phyloP scores from a whole-genome alignment of 768 basidiomycete genomes.

The Leccinum obscurum region DNA sequence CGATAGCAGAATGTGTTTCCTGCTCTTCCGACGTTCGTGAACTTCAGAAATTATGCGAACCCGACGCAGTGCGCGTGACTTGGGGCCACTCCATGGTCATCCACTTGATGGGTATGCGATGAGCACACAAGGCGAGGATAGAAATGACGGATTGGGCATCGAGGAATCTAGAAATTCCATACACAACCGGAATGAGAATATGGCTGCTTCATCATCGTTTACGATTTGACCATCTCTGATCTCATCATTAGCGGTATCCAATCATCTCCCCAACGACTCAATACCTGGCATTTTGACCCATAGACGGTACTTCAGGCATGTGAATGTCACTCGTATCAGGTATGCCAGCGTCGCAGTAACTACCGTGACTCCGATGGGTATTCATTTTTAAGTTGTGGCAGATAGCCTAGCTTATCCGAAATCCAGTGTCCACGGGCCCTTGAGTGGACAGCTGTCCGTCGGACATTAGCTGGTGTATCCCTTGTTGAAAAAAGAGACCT shows the following conservation, averaged over 20 bases:
- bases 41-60: background rate
- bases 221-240: background rate
- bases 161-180: background rate
- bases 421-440: background rate
- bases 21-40: background rate
- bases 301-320: no score
- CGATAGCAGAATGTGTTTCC: background rate
- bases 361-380: background rate
- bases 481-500: background rate
- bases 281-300: background rate
- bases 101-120: background rate
- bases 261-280: background rate
- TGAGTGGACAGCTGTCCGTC: no score
- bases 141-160: background rate
- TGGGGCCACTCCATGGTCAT: background rate
- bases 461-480: no score
- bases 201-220: no score
- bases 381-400: background rate
- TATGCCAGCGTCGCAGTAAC: background rate
- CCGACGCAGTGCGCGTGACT: background rate
- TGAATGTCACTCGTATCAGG: background rate
- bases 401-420: background rate
- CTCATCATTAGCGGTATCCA: background rate
- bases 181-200: background rate
- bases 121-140: background rate